Conservation (phyloP, 2,329 filamentous ascomycete species). For the Atkinsonella hypoxylon region DNA sequence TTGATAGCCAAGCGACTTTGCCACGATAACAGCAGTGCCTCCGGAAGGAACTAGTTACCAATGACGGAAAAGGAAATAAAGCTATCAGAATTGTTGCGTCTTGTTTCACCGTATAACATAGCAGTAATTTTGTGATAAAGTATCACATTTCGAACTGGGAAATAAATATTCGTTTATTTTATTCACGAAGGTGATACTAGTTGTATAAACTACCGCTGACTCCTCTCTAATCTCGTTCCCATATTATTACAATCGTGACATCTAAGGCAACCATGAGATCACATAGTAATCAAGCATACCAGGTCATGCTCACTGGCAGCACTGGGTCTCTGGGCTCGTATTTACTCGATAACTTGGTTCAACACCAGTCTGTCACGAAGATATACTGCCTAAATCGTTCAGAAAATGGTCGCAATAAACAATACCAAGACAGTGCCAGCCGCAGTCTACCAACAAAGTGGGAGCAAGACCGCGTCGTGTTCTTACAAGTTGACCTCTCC, state of each 20-base stretch:
- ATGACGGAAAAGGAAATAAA: background rate
- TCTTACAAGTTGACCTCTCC: background rate
- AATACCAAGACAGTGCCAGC: background rate
- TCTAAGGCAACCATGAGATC: slow-evolving; percentile 8
- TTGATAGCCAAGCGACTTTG: background rate
- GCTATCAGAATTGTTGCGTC: background rate
- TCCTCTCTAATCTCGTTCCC: background rate
- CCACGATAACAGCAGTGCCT: background rate
- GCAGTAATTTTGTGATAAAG: background rate
- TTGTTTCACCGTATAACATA: background rate
- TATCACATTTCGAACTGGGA: background rate
- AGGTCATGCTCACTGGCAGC: slow-evolving; percentile 31
- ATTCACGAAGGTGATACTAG: background rate
- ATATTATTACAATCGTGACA: background rate
- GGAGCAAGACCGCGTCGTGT: background rate
- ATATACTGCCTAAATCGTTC: background rate
- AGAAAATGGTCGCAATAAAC: background rate
- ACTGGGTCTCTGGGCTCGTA: slow-evolving; percentile 13
- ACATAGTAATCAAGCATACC: slow-evolving; percentile 17
- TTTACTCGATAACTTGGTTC: background rate
- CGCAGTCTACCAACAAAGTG: background rate
- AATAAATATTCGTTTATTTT: background rate
- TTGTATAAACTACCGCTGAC: background rate
- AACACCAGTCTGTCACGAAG: background rate
- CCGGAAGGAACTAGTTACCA: background rate